Percentiles rank a stretch among this genome's conserved stretches.
Evolutionary conservation across 495 filamentous ascomycete species (phyloP).

Genomic region (Trichoderma erinaceum): DNA sequence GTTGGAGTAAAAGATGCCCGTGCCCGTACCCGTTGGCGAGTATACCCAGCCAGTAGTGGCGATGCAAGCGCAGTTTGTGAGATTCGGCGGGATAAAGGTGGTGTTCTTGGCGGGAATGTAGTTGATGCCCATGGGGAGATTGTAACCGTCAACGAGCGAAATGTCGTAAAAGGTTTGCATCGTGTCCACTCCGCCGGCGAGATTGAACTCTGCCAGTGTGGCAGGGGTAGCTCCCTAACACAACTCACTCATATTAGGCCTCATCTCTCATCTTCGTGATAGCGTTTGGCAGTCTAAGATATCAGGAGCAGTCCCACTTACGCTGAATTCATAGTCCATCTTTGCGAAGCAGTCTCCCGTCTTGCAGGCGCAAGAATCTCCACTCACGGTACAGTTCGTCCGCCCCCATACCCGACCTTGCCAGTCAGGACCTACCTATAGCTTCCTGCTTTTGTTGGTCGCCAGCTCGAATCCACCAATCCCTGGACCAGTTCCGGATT

Average conservation of each 20-base stretch:
- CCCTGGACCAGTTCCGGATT: conserved; percentile 56
- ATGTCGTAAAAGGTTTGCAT: conserved; percentile 75
- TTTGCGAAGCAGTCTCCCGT: conserved; percentile 70
- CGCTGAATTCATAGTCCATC: conserved; percentile 57
- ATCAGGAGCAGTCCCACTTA: conserved; percentile 30
- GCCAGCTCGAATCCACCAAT: conserved; percentile 58
- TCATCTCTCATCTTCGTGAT: not conserved
- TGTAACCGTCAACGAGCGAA: conserved; percentile 80
- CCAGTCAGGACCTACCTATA: conserved; percentile 63
- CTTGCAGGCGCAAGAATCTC: conserved; percentile 52
- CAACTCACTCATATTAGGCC: conserved; percentile 19
- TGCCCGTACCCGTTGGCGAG: conserved; percentile 33
- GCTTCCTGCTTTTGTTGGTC: conserved; percentile 40
- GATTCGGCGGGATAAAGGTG: conserved; percentile 58
- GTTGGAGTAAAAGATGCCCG: conserved; percentile 44
- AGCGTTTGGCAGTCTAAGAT: not conserved
- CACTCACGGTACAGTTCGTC: conserved; percentile 72
- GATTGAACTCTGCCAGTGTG: conserved; percentile 70
- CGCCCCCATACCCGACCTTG: conserved; percentile 74
- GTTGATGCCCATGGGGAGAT: conserved; percentile 64
- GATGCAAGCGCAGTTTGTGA: conserved; percentile 68
- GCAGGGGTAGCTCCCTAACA: conserved; percentile 55
- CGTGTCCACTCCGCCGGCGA: conserved; percentile 49
- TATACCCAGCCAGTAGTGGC: conserved; percentile 54
- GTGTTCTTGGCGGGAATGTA: conserved; percentile 51